phyloP scores from a whole-genome alignment of 768 basidiomycete genomes.

The Leccinum rimulosum region DNA sequence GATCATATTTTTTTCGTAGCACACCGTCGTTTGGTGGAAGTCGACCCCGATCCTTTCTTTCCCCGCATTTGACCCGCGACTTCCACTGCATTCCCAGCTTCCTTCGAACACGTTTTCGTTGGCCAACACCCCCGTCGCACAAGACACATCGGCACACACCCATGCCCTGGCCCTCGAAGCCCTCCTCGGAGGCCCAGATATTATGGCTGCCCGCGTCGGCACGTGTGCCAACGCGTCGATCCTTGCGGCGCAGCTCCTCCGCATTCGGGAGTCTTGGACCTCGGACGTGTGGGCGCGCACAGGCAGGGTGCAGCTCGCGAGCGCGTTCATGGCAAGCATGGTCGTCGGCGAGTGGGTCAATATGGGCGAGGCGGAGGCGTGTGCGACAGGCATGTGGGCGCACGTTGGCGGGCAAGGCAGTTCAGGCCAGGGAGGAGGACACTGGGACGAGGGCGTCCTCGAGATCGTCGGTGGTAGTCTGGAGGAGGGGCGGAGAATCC shows the following conservation, averaged over 20 bases:
- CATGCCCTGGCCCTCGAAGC: slow-evolving; percentile 76
- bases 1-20: slow-evolving; percentile 30
- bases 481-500: slow-evolving; percentile 70
- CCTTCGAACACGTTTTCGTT: slow-evolving; percentile 64
- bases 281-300: slow-evolving; percentile 78
- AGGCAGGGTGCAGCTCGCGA: slow-evolving; percentile 74
- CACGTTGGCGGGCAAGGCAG: slow-evolving; percentile 36
- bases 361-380: slow-evolving; percentile 75
- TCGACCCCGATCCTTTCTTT: slow-evolving; percentile 70
- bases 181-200: slow-evolving; percentile 73
- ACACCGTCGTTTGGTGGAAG: slow-evolving; percentile 87
- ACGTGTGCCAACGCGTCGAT: slow-evolving; percentile 69
- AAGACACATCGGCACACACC: slow-evolving; percentile 78
- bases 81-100: slow-evolving; percentile 70
- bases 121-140: slow-evolving; percentile 70
- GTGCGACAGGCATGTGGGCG: slow-evolving; percentile 76
- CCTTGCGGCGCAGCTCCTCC: slow-evolving; percentile 71
- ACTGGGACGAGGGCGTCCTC: slow-evolving; percentile 78
- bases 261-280: slow-evolving; percentile 76
- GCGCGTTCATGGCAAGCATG: slow-evolving; percentile 69
- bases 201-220: slow-evolving; percentile 74
- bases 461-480: slow-evolving; percentile 75
- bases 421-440: slow-evolving; percentile 36
- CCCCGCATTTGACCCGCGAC: slow-evolving; percentile 67
- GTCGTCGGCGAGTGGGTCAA: slow-evolving; percentile 68